Percentiles rank a stretch among this genome's conserved stretches.
phyloP scores from a whole-genome alignment of 179 eudicot species.

The Sideroxylon spinosum region DNA sequence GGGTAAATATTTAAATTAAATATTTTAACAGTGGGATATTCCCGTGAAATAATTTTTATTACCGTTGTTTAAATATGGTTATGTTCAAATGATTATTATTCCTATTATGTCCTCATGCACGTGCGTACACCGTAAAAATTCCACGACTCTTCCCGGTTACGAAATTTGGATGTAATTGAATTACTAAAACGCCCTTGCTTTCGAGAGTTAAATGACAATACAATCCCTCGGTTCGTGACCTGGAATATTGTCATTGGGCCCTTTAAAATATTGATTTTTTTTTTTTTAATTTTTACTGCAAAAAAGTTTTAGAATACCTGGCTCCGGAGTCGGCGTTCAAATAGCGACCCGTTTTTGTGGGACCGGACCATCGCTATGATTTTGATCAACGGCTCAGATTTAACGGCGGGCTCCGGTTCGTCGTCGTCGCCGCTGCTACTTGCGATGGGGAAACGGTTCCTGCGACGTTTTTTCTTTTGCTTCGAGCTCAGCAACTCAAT shows the following conservation, averaged over 20 bases:
- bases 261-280: background rate
- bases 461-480: conserved; percentile 31
- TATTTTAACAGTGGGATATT: no score
- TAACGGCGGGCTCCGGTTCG: conserved; percentile 23
- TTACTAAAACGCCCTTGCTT: background rate
- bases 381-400: conserved; percentile 45
- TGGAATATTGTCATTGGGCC: background rate
- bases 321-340: conserved; percentile 43
- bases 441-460: background rate
- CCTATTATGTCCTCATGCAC: no score
- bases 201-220: background rate
- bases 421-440: conserved; percentile 26
- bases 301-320: conserved; percentile 30
- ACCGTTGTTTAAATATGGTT: no score
- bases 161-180: background rate
- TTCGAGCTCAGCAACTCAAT: conserved; percentile 35
- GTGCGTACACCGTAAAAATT: no score
- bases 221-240: background rate
- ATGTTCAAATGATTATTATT: no score
- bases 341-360: conserved; percentile 49
- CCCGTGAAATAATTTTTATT: no score
- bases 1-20: no score
- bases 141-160: no score
- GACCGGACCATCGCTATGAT: conserved; percentile 34
- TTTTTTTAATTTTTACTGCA: background rate